These are phyloP conservation scores for Hura crepitans DNA, from an alignment of 441 rosid genomes.

Conservation along the genomic window DNA sequence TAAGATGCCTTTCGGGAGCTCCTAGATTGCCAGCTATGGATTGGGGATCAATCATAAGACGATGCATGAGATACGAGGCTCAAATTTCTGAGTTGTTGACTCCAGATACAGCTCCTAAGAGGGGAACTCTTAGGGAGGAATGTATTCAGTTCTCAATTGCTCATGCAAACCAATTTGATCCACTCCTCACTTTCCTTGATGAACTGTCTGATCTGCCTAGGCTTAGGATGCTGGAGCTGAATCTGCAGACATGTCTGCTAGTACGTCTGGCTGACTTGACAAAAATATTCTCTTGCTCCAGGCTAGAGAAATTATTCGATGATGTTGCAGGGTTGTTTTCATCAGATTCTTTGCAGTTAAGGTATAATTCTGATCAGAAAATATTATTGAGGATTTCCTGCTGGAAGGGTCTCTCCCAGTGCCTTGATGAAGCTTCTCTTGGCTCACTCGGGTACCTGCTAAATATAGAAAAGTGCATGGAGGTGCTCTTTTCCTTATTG, in stretches of 20 bases:
- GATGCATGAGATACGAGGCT: conserved; percentile 75
- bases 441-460: conserved; percentile 49
- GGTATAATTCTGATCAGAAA: conserved; percentile 42
- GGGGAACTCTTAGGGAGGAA: conserved; percentile 60
- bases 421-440: conserved; percentile 66
- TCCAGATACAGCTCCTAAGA: conserved; percentile 37
- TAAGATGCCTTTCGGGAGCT: conserved; percentile 81
- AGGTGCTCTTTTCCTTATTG: conserved; percentile 57
- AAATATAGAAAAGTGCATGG: conserved; percentile 62
- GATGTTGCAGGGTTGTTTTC: conserved; percentile 53
- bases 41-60: conserved; percentile 75
- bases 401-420: conserved; percentile 76
- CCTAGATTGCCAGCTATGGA: conserved; percentile 78
- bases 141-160: conserved; percentile 60
- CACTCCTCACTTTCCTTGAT: conserved; percentile 65
- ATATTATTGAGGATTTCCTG: conserved; percentile 54
- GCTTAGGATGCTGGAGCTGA: conserved; percentile 57
- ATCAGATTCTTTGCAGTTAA: conserved; percentile 41
- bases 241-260: conserved; percentile 62
- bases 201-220: conserved; percentile 72
- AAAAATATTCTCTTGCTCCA: conserved; percentile 72
- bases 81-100: conserved; percentile 34
- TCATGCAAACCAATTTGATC: conserved; percentile 65
- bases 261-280: conserved; percentile 52
- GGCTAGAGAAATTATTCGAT: conserved; percentile 64